Conservation (phyloP, 495 filamentous ascomycete species). For the Physcia stellaris region DNA sequence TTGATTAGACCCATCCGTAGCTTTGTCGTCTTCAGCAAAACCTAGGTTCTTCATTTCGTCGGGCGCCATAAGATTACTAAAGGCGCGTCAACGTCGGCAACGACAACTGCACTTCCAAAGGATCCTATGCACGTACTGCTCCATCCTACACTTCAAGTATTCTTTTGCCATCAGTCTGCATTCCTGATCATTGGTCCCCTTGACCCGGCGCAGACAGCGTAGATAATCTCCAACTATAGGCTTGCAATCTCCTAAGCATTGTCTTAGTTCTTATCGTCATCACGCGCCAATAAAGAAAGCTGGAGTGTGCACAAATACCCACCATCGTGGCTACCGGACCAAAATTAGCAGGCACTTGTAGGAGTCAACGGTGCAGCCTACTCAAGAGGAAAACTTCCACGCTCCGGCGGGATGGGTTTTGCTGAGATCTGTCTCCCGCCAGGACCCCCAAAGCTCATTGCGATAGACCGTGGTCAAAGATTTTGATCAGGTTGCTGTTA, state of each 20-base stretch:
- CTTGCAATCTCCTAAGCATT: constrained; percentile 72
- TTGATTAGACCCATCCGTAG: too few species aligned
- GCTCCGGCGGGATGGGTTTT: constrained; percentile 80
- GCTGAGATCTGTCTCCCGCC: constrained; percentile 52
- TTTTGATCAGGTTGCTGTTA: too few species aligned
- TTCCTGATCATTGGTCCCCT: constrained; percentile 71
- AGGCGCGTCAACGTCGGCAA: background rate
- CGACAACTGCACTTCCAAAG: background rate
- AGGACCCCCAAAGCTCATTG: constrained; percentile 61
- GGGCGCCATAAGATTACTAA: constrained; percentile 85
- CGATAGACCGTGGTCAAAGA: too few species aligned
- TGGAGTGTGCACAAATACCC: constrained; percentile 1
- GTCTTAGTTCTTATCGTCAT: background rate
- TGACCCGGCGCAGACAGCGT: constrained; percentile 64
- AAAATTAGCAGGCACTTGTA: background rate
- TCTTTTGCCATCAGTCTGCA: constrained; percentile 76
- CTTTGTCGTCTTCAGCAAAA: constrained; percentile 44
- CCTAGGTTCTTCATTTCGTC: constrained; percentile 91
- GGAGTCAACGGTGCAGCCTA: constrained; percentile 32
- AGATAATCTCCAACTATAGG: constrained; percentile 72
- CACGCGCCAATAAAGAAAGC: background rate
- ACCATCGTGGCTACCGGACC: constrained; percentile 5
- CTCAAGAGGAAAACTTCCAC: constrained; percentile 92
- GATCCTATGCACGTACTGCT: constrained; percentile 46
- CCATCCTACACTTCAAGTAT: constrained; percentile 88